Conservation (phyloP, 2,329 filamentous ascomycete species). For the Orbilia quercus region DNA sequence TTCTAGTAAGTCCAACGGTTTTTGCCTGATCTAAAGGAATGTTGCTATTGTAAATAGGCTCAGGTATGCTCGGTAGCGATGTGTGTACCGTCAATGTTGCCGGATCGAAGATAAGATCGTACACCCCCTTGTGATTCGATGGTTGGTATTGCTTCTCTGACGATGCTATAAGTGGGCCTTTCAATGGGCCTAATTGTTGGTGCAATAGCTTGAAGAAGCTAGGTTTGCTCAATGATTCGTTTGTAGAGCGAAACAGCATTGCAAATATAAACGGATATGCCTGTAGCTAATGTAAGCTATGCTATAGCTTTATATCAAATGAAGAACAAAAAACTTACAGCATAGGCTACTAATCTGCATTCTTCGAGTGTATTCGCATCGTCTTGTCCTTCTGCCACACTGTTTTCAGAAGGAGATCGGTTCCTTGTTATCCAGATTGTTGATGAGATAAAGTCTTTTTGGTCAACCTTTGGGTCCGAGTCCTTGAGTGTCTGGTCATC, state of each 20-base stretch:
- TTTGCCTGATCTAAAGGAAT: conserved; percentile 25
- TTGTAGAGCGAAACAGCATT: conserved; percentile 75
- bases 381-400: conserved; percentile 26
- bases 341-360: conserved; percentile 59
- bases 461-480: conserved; percentile 18
- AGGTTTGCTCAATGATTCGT: conserved; percentile 70
- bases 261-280: conserved; percentile 77
- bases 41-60: conserved; percentile 62
- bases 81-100: conserved; percentile 70
- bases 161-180: conserved; percentile 69
- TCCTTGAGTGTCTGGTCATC: conserved; percentile 10
- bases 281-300: conserved; percentile 29
- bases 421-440: conserved; percentile 42
- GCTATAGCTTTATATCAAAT: background rate
- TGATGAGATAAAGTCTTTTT: conserved; percentile 41
- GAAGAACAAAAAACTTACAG: conserved; percentile 52
- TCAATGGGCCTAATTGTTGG: conserved; percentile 71
- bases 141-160: conserved; percentile 67
- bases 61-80: conserved; percentile 75
- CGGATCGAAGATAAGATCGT: conserved; percentile 74
- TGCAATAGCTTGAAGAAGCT: conserved; percentile 71
- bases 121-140: conserved; percentile 63
- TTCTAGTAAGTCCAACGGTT: conserved; percentile 62
- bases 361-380: conserved; percentile 54
- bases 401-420: conserved; percentile 6